Conservation (phyloP, 1,284 basidiomycete species). For the Gymnopus androsaceus region DNA sequence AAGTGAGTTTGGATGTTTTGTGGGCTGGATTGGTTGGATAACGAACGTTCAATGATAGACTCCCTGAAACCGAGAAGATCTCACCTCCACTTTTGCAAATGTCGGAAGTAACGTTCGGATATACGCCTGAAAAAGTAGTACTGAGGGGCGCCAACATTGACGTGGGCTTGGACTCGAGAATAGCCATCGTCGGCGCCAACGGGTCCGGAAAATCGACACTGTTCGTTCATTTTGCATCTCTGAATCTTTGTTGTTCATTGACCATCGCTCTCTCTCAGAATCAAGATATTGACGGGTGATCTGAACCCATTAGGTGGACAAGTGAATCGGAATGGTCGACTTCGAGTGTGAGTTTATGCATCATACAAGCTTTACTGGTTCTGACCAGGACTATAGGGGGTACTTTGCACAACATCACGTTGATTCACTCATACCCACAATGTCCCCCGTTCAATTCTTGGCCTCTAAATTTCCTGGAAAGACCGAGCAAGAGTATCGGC, state of each 20-base stretch:
- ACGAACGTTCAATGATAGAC: slow-evolving; percentile 43
- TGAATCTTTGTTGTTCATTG: slow-evolving; percentile 5
- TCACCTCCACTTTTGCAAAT: slow-evolving; percentile 96
- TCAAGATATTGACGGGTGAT: slow-evolving; percentile 95
- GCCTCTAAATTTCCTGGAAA: slow-evolving; percentile 91
- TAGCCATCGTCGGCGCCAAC: slow-evolving; percentile 88
- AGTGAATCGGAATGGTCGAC: slow-evolving; percentile 86
- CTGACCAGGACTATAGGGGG: slow-evolving; percentile 48
- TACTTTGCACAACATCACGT: slow-evolving; percentile 99
- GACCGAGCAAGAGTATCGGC: slow-evolving; percentile 95
- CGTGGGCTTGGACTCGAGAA: slow-evolving; percentile 85
- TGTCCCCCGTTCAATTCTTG: slow-evolving; percentile 92
- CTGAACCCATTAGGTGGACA: slow-evolving; percentile 80
- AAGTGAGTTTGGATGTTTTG: slow-evolving; percentile 44
- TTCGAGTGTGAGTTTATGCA: slow-evolving; percentile 68
- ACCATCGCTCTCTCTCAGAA: slow-evolving; percentile 46
- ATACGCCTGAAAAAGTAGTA: slow-evolving; percentile 79
- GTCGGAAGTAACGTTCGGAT: slow-evolving; percentile 91
- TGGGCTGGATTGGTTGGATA: slow-evolving; percentile 5
- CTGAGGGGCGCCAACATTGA: slow-evolving; percentile 88
- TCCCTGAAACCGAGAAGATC: slow-evolving; percentile 94
- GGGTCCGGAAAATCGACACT: slow-evolving; percentile 81
- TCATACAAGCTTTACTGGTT: slow-evolving; percentile 1
- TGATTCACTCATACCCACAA: slow-evolving; percentile 83
- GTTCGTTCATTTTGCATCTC: slow-evolving; percentile 39